Percentiles rank a stretch among this genome's conserved stretches.
Evolutionary conservation across 495 filamentous ascomycete genomes (phyloP).

Genomic region (Talaromyces trachyspermus): DNA sequence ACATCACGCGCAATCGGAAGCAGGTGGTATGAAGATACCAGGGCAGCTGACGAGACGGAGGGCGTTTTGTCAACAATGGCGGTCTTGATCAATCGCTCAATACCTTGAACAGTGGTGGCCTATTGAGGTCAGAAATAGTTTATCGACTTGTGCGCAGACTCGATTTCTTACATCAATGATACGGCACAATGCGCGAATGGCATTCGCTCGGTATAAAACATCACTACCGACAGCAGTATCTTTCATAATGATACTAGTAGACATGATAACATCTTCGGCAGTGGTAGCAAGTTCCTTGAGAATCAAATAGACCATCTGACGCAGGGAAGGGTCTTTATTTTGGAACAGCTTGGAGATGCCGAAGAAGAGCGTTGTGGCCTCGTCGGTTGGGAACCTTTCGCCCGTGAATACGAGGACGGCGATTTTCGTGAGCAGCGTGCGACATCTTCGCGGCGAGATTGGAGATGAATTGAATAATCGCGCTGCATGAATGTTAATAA

Average conservation of each 20-base stretch:
- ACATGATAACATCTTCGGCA: conserved; percentile 99
- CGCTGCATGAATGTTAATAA: conserved; percentile 45
- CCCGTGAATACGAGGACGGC: conserved; percentile 94
- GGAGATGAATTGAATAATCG: conserved; percentile 96
- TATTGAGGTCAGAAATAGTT: conserved; percentile 28
- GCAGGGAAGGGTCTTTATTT: conserved; percentile 95
- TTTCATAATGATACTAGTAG: conserved; percentile 99
- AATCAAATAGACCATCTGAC: conserved; percentile 97
- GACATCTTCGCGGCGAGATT: conserved; percentile 89
- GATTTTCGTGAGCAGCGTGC: conserved; percentile 94
- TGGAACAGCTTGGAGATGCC: conserved; percentile 99
- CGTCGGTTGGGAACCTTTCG: conserved; percentile 91
- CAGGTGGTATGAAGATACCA: conserved; percentile 97
- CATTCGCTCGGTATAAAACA: conserved; percentile 92
- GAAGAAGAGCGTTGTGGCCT: conserved; percentile 98
- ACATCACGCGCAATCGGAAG: conserved; percentile 93
- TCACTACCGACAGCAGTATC: conserved; percentile 94
- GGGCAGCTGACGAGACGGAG: conserved; percentile 91
- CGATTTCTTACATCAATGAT: conserved; percentile 79
- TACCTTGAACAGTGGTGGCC: conserved; percentile 95
- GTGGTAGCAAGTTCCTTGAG: conserved; percentile 94
- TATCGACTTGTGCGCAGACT: conserved; percentile 8
- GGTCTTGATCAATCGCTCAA: conserved; percentile 97
- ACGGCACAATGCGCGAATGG: conserved; percentile 89
- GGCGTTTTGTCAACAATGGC: conserved; percentile 99